phyloP scores from a whole-genome alignment of 108 stramenopile genomes.

The Cyclotella sp. region DNA sequence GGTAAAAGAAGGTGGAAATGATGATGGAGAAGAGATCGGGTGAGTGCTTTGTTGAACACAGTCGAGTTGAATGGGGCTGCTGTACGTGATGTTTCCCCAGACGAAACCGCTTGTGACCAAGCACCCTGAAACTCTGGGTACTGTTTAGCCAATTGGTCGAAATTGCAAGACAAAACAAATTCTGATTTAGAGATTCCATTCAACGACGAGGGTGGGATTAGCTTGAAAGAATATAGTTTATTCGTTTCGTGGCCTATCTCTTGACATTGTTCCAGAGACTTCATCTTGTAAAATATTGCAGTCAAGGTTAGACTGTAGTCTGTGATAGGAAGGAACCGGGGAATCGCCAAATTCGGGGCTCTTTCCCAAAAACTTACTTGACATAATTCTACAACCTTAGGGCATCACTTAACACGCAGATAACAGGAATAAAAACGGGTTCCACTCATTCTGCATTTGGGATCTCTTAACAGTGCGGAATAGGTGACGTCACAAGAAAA shows the following conservation, averaged over 20 bases:
- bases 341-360: no score
- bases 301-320: no score
- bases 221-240: neutral
- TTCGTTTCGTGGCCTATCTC: neutral
- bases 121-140: constrained; percentile 71
- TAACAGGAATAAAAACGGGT: no score
- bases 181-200: constrained; percentile 13
- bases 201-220: neutral
- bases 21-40: constrained; percentile 76
- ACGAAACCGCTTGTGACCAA: neutral
- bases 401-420: no score
- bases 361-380: no score
- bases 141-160: constrained; percentile 63
- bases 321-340: no score
- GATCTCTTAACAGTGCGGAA: no score
- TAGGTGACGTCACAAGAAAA: no score
- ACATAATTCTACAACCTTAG: no score
- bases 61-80: constrained; percentile 11
- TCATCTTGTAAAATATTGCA: no score
- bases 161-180: constrained; percentile 51
- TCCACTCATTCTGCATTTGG: no score
- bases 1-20: constrained; percentile 72
- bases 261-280: neutral
- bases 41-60: constrained; percentile 76
- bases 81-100: neutral